Evolutionary conservation across 805 yeast genomes (phyloP).

Genomic region (Barnettozyma vustinii): DNA sequence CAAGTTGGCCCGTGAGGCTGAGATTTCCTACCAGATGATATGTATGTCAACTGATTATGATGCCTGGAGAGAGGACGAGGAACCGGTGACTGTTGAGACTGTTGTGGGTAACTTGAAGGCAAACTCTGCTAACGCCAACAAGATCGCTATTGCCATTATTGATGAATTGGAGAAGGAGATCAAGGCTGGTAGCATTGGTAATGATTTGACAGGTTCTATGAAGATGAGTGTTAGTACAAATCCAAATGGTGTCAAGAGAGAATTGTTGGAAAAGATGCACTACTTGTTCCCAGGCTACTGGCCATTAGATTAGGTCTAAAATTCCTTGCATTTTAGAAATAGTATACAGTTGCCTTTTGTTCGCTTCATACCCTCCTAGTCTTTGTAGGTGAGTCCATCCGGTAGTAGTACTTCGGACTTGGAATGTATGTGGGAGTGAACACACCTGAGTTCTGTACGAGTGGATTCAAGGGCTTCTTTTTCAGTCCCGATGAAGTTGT

Average conservation of each 20-base stretch:
- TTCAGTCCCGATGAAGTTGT: background rate
- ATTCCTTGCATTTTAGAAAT: background rate
- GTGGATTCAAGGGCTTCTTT: background rate
- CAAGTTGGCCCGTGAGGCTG: conserved; percentile 95
- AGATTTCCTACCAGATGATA: conserved; percentile 93
- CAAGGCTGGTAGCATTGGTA: conserved; percentile 57
- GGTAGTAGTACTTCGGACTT: conserved; percentile 26
- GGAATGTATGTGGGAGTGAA: conserved; percentile 26
- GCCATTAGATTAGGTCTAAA: conserved; percentile 35
- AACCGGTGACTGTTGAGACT: conserved; percentile 97
- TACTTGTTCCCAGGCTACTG: conserved; percentile 90
- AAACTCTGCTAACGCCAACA: conserved; percentile 81
- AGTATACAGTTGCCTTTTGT: background rate
- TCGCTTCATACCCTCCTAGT: conserved; percentile 20
- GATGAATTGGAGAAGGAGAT: conserved; percentile 60
- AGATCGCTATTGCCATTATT: conserved; percentile 64
- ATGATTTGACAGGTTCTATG: conserved; percentile 69
- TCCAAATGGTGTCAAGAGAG: conserved; percentile 65
- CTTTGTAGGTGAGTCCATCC: conserved; percentile 28
- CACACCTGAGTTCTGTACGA: background rate
- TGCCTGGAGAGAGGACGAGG: conserved; percentile 94
- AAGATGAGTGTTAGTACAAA: conserved; percentile 77
- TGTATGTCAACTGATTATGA: conserved; percentile 99
- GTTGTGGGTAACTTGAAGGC: conserved; percentile 88
- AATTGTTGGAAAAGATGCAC: conserved; percentile 73